Evolutionary conservation across 164 flowering plant species (phyloP).

Genomic region (Chimonanthus salicifolius): DNA sequence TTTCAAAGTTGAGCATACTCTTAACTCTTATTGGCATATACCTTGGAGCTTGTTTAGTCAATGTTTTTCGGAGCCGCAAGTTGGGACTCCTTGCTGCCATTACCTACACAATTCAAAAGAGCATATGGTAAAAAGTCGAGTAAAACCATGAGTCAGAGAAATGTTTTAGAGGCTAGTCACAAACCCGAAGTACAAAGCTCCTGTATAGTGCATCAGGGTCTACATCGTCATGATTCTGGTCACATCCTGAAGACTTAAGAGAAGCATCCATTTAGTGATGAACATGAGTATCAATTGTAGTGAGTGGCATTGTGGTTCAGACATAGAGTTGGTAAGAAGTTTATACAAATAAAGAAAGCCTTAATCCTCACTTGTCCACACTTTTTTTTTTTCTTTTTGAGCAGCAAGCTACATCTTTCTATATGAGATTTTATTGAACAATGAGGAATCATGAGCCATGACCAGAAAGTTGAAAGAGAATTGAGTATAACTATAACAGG

Average conservation of each 20-base stretch:
- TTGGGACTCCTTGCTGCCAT: constrained; percentile 98
- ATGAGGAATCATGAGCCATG: not conserved
- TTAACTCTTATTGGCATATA: constrained; percentile 9
- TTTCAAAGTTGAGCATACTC: not conserved
- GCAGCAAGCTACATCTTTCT: no score
- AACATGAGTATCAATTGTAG: not conserved
- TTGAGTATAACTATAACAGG: not conserved
- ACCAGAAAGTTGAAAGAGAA: not conserved
- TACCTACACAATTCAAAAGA: constrained; percentile 37
- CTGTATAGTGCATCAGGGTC: constrained; percentile 67
- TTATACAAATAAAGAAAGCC: not conserved
- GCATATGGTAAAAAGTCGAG: not conserved
- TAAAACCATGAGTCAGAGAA: not conserved
- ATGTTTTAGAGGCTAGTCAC: not conserved
- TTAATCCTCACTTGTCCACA: no score
- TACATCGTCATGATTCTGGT: constrained; percentile 83
- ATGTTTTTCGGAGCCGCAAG: constrained; percentile 40
- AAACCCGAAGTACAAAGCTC: constrained; percentile 76
- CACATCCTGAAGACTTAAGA: constrained; percentile 53
- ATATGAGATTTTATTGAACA: no score
- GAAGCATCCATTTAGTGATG: not conserved
- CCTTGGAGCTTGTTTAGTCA: constrained; percentile 42
- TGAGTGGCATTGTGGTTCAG: not conserved
- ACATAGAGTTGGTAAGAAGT: not conserved
- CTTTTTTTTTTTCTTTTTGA: no score